These are phyloP conservation scores for Lentinula guzmanii DNA, from an alignment of 768 basidiomycete species.

Conservation along the genomic window DNA sequence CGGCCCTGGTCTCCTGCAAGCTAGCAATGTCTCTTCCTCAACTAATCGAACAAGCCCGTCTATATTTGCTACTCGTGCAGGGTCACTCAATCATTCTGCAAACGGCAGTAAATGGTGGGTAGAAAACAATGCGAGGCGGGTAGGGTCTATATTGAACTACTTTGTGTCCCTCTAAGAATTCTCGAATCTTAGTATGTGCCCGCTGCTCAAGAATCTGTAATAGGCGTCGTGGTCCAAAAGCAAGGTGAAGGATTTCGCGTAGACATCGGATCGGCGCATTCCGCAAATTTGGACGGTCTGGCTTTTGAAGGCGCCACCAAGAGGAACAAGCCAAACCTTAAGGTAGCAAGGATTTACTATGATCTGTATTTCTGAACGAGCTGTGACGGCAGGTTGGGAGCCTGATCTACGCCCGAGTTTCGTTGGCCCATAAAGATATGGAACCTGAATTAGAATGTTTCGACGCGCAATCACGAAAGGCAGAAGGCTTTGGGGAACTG, in stretches of 20 bases:
- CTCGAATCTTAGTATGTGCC: slow-evolving; percentile 70
- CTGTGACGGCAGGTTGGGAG: slow-evolving; percentile 67
- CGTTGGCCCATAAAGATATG: slow-evolving; percentile 94
- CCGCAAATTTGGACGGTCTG: slow-evolving; percentile 78
- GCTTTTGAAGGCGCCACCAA: slow-evolving; percentile 97
- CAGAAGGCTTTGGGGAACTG: slow-evolving; percentile 91
- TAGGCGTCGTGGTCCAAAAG: slow-evolving; percentile 76
- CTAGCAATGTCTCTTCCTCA: slow-evolving; percentile 20
- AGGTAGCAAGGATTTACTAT: slow-evolving; percentile 37
- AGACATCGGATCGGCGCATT: slow-evolving; percentile 87
- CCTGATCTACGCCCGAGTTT: slow-evolving; percentile 87
- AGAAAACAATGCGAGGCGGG: slow-evolving; percentile 79
- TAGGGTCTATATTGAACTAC: slow-evolving; percentile 32
- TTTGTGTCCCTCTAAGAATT: slow-evolving; percentile 4
- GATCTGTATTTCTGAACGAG: background rate
- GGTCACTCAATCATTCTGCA: slow-evolving; percentile 58
- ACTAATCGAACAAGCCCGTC: slow-evolving; percentile 16
- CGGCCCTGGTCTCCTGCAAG: slow-evolving; percentile 75
- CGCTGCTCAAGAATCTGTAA: slow-evolving; percentile 82
- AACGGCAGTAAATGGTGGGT: slow-evolving; percentile 86
- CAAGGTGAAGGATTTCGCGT: slow-evolving; percentile 89
- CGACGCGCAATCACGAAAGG: slow-evolving; percentile 86
- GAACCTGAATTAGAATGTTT: slow-evolving; percentile 98
- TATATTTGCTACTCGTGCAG: slow-evolving; percentile 62
- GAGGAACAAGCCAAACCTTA: slow-evolving; percentile 89